Percentiles rank a stretch among this genome's conserved stretches.
These are phyloP conservation scores for Rhodotorula sp. DNA, from an alignment of 1,284 basidiomycete species.

Conservation along the genomic window DNA sequence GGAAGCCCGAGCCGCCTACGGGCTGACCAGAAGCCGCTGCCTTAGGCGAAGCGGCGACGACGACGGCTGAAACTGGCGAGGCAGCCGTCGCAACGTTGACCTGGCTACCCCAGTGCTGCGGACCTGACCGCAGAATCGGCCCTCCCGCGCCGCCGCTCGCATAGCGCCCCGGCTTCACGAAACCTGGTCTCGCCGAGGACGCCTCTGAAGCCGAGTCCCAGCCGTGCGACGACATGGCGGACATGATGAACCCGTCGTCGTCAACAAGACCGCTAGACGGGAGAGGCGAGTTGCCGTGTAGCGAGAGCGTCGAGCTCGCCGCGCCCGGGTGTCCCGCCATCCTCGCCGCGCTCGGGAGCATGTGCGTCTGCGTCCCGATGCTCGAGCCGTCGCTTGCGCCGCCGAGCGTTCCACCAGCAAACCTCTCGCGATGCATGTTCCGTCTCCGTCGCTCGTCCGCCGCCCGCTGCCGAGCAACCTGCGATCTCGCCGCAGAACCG, in stretches of 20 bases:
- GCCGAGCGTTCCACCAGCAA: constrained; percentile 1
- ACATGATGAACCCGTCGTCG: constrained; percentile 76
- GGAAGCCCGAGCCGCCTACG: constrained; percentile 61
- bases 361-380: constrained; percentile 18
- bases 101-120: constrained; percentile 25
- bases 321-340: constrained; percentile 12
- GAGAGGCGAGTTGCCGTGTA: constrained; percentile 8
- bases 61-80: constrained; percentile 3
- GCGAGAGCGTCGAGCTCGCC: constrained; percentile 4
- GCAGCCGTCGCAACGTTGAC: constrained; percentile 7
- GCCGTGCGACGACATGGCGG: constrained; percentile 56
- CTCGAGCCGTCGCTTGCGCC: constrained; percentile 15
- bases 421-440: constrained; percentile 20
- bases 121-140: constrained; percentile 23
- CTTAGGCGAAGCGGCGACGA: constrained; percentile 39
- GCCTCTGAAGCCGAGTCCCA: constrained; percentile 50
- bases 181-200: constrained; percentile 37
- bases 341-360: constrained; percentile 18
- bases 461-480: constrained; percentile 5
- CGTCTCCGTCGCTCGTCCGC: constrained; percentile 3
- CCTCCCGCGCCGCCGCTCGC: constrained; percentile 31
- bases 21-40: constrained; percentile 46
- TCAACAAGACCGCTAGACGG: constrained; percentile 50
- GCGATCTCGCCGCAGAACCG: neutral
- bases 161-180: constrained; percentile 35